Base-by-base conservation (phyloP, 805 yeast species). In the Candida ponderosae region DNA sequence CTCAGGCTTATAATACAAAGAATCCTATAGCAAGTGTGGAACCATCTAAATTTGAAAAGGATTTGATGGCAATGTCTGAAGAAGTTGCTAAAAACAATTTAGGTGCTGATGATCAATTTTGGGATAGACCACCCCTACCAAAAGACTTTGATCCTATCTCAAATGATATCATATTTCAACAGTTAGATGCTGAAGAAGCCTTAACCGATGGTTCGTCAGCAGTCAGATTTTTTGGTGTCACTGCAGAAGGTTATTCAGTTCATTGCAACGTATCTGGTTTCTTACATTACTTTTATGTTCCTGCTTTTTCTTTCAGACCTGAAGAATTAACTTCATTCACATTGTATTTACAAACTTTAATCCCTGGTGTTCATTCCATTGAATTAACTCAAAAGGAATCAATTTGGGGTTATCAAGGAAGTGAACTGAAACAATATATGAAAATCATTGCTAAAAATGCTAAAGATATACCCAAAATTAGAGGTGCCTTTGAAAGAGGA, bases 321-420 rank as follows among this genome's bases (percentile, higher is more conserved):
- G 72, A 65, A 19, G 81, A 81, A 46, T 50, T 84, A 33, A 49
- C 53, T 0, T 62, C 60, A 9, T 71, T 81, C 47, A 47, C 63
- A 18, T 55, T 61, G 21, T 64, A 76, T 50, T 41, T 83, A 42
- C 63, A 66, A 44, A 59, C 59, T 47, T 45, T 64, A 50, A 60
- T 48, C 40, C 80, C 72, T 37, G 81, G 81, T n/a, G 67, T 87
- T 10, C 70, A 74, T 42, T 70, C 71, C 17, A 65, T 90, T 17
- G 87, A 84, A 41, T 66, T 89, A 13, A 66, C 59, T 5, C 58
- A 70, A 52, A 87, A 86, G 49, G 95, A 90, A 56, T 81, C 94
- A 10, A 79, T 93, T 40, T 90, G 97, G 97, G 97, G 97, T 9
- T 93, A 72, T 55, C 79, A 79, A 39, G 93, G 94, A 42, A 86